phyloP scores from a whole-genome alignment of 495 filamentous ascomycete genomes.

The Emericellopsis terricola region DNA sequence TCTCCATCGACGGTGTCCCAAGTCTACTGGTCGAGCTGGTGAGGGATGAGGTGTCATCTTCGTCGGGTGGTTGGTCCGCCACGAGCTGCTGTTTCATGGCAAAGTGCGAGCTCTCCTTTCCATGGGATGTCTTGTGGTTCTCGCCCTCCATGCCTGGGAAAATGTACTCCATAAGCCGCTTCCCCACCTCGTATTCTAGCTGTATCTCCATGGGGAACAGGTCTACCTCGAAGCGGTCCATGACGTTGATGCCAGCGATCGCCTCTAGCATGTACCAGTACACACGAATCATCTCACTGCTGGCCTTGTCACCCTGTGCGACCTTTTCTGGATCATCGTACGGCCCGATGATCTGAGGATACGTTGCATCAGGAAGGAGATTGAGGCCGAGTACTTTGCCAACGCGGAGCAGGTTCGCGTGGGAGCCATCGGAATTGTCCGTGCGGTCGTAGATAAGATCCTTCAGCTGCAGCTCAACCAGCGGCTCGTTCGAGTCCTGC shows the following conservation, averaged over 20 bases:
- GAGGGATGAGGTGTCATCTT: slow-evolving; percentile 16
- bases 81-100: not conserved
- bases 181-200: slow-evolving; percentile 81
- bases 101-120: not conserved
- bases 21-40: slow-evolving; percentile 14
- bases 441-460: slow-evolving; percentile 83
- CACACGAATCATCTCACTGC: slow-evolving; percentile 66
- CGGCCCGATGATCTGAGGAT: slow-evolving; percentile 87
- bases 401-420: slow-evolving; percentile 79
- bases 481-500: slow-evolving; percentile 61
- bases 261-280: slow-evolving; percentile 97
- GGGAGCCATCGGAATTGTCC: slow-evolving; percentile 92
- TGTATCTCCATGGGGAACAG: slow-evolving; percentile 88
- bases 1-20: slow-evolving; percentile 14
- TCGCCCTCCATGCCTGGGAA: slow-evolving; percentile 61
- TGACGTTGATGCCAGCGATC: slow-evolving; percentile 91
- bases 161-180: slow-evolving; percentile 92
- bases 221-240: slow-evolving; percentile 93
- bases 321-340: slow-evolving; percentile 50
- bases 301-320: slow-evolving; percentile 26
- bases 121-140: slow-evolving; percentile 11
- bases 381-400: slow-evolving; percentile 73
- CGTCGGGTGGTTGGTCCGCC: slow-evolving; percentile 5
- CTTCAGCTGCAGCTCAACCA: slow-evolving; percentile 85
- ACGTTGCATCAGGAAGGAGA: slow-evolving; percentile 73